Base-by-base conservation (phyloP, 495 filamentous ascomycete species). In the Annulohypoxylon moriforme region DNA sequence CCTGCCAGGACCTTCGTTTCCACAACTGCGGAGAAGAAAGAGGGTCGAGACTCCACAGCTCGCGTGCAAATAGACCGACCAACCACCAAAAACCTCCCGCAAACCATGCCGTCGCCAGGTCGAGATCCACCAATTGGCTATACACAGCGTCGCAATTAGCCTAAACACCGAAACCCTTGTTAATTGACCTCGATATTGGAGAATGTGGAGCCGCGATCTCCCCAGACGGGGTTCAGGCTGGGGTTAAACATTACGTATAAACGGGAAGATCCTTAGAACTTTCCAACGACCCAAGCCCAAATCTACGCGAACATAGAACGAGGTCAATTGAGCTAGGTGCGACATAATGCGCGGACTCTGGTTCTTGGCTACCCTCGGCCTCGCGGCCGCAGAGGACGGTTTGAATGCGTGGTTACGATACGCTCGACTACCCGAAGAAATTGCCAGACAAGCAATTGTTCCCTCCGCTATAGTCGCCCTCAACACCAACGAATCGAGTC, bases 391-490 rank as follows among this genome's bases (percentile, higher is more conserved):
- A 40, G 88, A 92, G 69, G 84, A 87, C 69, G 90, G 90, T 13
- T 76, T 87, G 22, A 79, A 84, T 53, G 89, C 82, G 61, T 92
- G 90, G 90, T 75, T 92, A 38, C 86, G 89, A 50, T 92, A 92
- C 77, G 86, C 89, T 20, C 82, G 84, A 9, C 64, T 91, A 42
- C 80, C 84, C 1, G 71, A 78, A 50, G 78, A 83, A 31, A 64
- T 76, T 52, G 68, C 68, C 36, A 82, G 78, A 44, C 78, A 76
- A 25, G 65, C 71, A 20, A 68, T 46, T 2, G 65, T 87, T 16
- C 87, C 87, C 14, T 80, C 84, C 6, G 79, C 58, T 10, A 86
- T 92, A 47, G 77, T 89, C 60, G 80, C 84, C 20, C 80, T 91
- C 62, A 90, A 89, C 73, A 75, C 68, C 16, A 84, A 83, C 31